Percentiles rank a stretch among this genome's conserved stretches.
Conservation (phyloP, 108 stramenopile species). For the Poteriospumella lacustris region DNA sequence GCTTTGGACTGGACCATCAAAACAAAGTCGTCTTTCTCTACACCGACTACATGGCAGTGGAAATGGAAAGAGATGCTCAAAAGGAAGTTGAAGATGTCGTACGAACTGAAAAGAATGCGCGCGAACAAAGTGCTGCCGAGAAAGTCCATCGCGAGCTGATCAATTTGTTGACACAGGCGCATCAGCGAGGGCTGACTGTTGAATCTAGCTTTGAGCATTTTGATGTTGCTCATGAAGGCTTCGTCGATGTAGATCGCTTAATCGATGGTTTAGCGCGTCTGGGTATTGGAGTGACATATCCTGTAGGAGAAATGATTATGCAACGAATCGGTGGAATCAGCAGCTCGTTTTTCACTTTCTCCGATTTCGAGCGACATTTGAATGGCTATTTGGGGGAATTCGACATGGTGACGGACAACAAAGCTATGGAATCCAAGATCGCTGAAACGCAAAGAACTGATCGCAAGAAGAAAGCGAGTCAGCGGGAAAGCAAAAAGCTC, state of each 20-base stretch:
- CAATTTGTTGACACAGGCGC: not conserved
- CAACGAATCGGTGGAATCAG: conserved; percentile 13
- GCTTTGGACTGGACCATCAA: conserved; percentile 3
- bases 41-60: not conserved
- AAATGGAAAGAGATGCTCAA: not conserved
- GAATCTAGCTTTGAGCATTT: conserved; percentile 20
- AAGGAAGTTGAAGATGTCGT: not conserved
- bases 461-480: no score
- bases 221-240: conserved; percentile 1
- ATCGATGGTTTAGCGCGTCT: conserved; percentile 15
- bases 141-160: not conserved
- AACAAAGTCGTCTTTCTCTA: not conserved
- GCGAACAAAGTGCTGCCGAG: conserved; percentile 1
- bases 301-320: conserved; percentile 19
- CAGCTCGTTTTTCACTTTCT: not conserved
- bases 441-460: no score
- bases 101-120: not conserved
- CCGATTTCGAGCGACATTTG: not conserved
- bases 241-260: not conserved
- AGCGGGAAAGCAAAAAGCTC: no score
- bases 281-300: conserved; percentile 27
- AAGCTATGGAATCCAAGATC: no score
- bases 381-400: no score
- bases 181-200: not conserved
- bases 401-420: no score